Percentiles rank a stretch among this genome's conserved stretches.
These are phyloP conservation scores for Orbilia brochopaga DNA, from an alignment of 2,329 filamentous ascomycete genomes.

Conservation along the genomic window DNA sequence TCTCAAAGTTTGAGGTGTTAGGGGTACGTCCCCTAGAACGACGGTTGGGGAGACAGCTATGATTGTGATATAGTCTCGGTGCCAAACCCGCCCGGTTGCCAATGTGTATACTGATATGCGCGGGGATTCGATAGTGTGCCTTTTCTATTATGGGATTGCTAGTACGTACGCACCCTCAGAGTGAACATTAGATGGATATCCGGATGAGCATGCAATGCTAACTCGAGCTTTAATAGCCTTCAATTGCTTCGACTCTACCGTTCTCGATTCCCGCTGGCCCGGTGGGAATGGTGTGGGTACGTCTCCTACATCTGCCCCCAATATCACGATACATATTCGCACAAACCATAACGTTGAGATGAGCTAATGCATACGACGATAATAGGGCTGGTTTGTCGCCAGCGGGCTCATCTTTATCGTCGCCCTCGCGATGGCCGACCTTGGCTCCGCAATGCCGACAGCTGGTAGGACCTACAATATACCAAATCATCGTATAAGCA, in stretches of 20 bases:
- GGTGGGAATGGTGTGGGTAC: constrained; percentile 68
- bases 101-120: background rate
- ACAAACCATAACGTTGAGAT: background rate
- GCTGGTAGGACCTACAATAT: constrained; percentile 52
- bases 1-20: constrained; percentile 69
- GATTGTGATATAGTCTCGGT: constrained; percentile 1
- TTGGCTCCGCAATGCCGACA: constrained; percentile 54
- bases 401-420: constrained; percentile 67
- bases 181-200: background rate
- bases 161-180: constrained; percentile 55
- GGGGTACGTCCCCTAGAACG: constrained; percentile 58
- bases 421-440: constrained; percentile 65
- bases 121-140: constrained; percentile 61
- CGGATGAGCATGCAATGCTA: background rate
- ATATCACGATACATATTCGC: background rate
- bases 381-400: constrained; percentile 65
- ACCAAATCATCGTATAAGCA: background rate
- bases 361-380: constrained; percentile 10
- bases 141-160: constrained; percentile 69
- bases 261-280: constrained; percentile 68
- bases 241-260: constrained; percentile 66
- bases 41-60: background rate
- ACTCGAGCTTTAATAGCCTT: constrained; percentile 54
- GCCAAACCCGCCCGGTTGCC: too few relatives aligned
- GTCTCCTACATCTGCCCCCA: constrained; percentile 23